Percentiles rank a stretch among this genome's conserved stretches.
phyloP scores from a whole-genome alignment of 306 rosid genomes.

The Psophocarpus tetragonolobus region DNA sequence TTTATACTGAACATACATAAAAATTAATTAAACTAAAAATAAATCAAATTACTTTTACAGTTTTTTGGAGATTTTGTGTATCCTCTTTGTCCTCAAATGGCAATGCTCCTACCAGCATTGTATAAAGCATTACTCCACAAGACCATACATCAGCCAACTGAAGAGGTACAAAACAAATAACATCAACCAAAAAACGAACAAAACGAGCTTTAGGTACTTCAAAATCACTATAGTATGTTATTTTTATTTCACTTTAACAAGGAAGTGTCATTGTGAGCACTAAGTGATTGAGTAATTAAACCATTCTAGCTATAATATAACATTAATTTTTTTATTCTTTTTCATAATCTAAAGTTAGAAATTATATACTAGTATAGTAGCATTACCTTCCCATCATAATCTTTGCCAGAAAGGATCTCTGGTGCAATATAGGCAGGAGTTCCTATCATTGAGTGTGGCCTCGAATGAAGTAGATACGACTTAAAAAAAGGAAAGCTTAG shows the following conservation, averaged over 20 bases:
- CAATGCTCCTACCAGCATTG: slow-evolving; percentile 64
- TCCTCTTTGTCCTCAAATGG: slow-evolving; percentile 69
- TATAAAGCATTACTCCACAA: slow-evolving; percentile 71
- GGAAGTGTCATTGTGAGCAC: neutral
- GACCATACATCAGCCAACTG: slow-evolving; percentile 78
- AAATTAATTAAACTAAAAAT: neutral
- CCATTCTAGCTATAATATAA: neutral
- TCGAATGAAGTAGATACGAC: slow-evolving; percentile 67
- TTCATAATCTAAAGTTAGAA: neutral
- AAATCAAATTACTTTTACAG: slow-evolving; percentile 32
- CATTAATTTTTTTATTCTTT: neutral
- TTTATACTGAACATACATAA: neutral
- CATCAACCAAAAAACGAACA: neutral
- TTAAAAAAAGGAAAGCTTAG: slow-evolving; percentile 37
- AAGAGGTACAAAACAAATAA: slow-evolving; percentile 12
- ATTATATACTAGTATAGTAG: no score
- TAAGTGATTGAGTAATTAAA: neutral
- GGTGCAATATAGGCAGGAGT: slow-evolving; percentile 79
- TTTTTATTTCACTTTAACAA: neutral
- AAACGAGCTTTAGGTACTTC: neutral
- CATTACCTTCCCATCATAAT: slow-evolving; percentile 74
- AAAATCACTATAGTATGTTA: neutral
- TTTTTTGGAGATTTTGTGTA: slow-evolving; percentile 55
- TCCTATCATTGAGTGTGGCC: slow-evolving; percentile 63
- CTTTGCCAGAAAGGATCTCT: slow-evolving; percentile 63